Percentiles rank a stretch among this genome's conserved stretches.
Conservation (phyloP, 169 alveolate genomes). For the Sarcocystis neurona region DNA sequence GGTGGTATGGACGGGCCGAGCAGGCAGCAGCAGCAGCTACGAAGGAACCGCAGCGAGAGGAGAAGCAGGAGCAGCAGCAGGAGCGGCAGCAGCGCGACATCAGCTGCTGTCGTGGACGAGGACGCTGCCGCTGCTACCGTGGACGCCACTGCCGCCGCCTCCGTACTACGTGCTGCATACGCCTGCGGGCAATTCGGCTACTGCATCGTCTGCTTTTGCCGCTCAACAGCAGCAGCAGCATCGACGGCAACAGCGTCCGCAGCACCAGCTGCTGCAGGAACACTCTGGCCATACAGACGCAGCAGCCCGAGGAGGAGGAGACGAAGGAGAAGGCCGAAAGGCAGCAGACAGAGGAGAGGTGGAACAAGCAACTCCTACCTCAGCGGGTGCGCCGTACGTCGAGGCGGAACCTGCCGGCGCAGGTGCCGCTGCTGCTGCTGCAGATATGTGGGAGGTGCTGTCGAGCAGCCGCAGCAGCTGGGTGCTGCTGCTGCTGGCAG, state of each 20-base stretch:
- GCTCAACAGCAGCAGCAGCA: constrained; percentile 48
- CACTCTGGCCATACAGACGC: constrained; percentile 42
- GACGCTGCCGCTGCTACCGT: too few relatives aligned
- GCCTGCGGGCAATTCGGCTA: too few relatives aligned
- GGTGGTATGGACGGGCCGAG: not conserved
- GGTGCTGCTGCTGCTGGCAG: not conserved
- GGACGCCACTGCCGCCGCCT: too few relatives aligned
- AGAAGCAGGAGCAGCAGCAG: not conserved
- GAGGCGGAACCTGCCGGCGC: not conserved
- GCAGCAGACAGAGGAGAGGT: constrained; percentile 26
- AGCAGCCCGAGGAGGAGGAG: not conserved
- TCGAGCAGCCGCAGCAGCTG: not conserved
- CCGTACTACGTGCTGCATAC: too few relatives aligned
- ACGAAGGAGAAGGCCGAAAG: not conserved
- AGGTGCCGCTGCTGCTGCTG: not conserved
- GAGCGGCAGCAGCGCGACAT: not conserved
- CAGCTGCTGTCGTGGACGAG: too few relatives aligned
- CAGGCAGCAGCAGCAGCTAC: not conserved
- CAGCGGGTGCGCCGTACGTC: constrained; percentile 12
- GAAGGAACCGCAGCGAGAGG: not conserved
- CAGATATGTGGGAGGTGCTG: not conserved
- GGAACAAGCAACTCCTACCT: not conserved
- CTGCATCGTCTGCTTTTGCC: constrained; percentile 36
- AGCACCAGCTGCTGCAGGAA: not conserved
- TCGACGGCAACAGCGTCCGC: not conserved